Evolutionary conservation across 2,329 filamentous ascomycete species (phyloP).

Genomic region (Alternaria ethzedia): DNA sequence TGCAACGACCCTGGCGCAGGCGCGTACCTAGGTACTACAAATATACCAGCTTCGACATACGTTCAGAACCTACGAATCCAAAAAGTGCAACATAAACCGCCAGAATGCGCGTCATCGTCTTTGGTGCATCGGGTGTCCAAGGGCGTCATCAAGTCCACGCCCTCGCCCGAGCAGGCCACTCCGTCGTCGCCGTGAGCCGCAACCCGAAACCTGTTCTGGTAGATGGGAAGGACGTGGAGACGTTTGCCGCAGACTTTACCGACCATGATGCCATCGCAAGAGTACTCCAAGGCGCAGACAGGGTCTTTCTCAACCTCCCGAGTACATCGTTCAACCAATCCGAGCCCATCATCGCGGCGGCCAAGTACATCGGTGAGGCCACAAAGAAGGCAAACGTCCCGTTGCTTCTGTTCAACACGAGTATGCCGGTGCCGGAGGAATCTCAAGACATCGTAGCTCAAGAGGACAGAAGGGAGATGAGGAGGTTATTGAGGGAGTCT

Average conservation of each 20-base stretch:
- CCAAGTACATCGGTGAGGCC: constrained; percentile 24
- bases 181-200: constrained; percentile 36
- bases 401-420: constrained; percentile 39
- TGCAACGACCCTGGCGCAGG: background rate
- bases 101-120: constrained; percentile 35
- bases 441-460: constrained; percentile 37
- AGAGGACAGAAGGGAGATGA: constrained; percentile 41
- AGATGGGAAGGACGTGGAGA: constrained; percentile 23
- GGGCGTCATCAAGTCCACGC: constrained; percentile 37
- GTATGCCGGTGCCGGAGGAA: constrained; percentile 33
- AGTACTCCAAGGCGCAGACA: constrained; percentile 25
- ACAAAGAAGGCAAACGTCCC: constrained; percentile 23
- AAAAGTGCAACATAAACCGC: background rate
- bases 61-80: background rate
- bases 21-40: background rate
- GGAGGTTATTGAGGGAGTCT: constrained; percentile 40
- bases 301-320: constrained; percentile 37
- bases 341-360: constrained; percentile 30
- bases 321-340: constrained; percentile 38
- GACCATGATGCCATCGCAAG: constrained; percentile 17
- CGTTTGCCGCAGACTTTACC: constrained; percentile 30
- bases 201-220: constrained; percentile 24
- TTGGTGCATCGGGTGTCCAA: constrained; percentile 40
- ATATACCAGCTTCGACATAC: background rate
- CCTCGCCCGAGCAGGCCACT: constrained; percentile 31